Conservation (phyloP, 2,329 filamentous ascomycete genomes). For the Orbilia ellipsospora region DNA sequence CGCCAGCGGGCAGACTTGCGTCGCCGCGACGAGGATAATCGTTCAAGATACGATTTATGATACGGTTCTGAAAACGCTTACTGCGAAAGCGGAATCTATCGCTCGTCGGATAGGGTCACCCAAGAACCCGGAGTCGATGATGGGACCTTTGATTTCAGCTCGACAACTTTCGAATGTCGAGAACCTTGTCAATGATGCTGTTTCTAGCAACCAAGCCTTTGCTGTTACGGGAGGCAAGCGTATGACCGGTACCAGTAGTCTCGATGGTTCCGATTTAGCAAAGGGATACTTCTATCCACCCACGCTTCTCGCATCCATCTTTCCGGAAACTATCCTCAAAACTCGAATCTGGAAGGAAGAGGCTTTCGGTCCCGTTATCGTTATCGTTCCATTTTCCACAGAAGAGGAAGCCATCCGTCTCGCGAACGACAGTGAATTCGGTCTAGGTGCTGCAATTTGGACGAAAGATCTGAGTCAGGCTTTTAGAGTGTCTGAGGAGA, state of each 20-base stretch:
- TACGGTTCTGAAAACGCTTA: conserved; percentile 62
- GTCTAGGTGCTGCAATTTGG: conserved; percentile 55
- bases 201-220: conserved; percentile 61
- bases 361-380: conserved; percentile 68
- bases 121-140: conserved; percentile 69
- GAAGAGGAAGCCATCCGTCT: conserved; percentile 66
- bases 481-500: conserved; percentile 65
- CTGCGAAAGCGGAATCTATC: conserved; percentile 67
- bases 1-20: conserved; percentile 69
- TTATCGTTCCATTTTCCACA: conserved; percentile 65
- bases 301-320: conserved; percentile 62
- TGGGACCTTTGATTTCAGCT: conserved; percentile 73
- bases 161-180: conserved; percentile 64
- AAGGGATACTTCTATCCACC: conserved; percentile 67
- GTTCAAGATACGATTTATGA: conserved; percentile 65
- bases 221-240: conserved; percentile 66
- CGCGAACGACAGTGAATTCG: conserved; percentile 67
- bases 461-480: conserved; percentile 52
- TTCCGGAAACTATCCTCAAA: conserved; percentile 59
- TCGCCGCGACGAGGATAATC: conserved; percentile 69
- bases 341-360: conserved; percentile 64
- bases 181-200: conserved; percentile 61
- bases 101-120: conserved; percentile 69
- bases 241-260: conserved; percentile 65
- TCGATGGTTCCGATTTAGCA: conserved; percentile 68